Conservation (phyloP, 1,139 yeast species). For the Diutina siamensis region DNA sequence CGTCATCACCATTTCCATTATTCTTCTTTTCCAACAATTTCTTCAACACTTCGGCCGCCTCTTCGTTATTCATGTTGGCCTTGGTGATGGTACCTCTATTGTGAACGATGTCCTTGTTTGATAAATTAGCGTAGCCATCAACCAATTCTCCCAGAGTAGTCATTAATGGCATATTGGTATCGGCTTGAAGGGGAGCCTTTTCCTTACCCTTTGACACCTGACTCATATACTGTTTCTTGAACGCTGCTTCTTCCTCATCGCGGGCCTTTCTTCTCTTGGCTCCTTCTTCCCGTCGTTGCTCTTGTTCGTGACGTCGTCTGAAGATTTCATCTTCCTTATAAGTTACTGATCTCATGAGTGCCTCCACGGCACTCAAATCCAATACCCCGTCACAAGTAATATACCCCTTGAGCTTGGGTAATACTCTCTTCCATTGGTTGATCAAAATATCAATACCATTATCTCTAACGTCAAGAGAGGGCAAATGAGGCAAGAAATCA, state of each 20-base stretch:
- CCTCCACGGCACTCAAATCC: constrained; percentile 55
- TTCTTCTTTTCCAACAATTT: constrained; percentile 25
- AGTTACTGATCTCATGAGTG: constrained; percentile 62
- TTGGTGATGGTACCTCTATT: constrained; percentile 55
- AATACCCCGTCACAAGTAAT: constrained; percentile 76
- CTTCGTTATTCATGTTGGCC: constrained; percentile 65
- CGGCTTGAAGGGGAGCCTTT: constrained; percentile 45
- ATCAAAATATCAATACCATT: constrained; percentile 91
- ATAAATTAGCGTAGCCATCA: constrained; percentile 50
- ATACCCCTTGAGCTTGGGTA: constrained; percentile 71
- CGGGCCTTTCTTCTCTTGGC: constrained; percentile 38
- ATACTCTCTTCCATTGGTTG: constrained; percentile 75
- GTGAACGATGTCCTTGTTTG: constrained; percentile 64
- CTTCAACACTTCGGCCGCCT: constrained; percentile 58
- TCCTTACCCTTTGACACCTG: constrained; percentile 54
- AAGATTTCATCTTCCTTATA: constrained; percentile 73
- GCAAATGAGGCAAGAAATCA: constrained; percentile 96
- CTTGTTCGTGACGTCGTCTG: constrained; percentile 63
- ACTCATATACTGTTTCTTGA: constrained; percentile 16
- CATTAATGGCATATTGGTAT: constrained; percentile 66
- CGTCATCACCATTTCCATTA: constrained; percentile 32
- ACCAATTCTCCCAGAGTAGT: constrained; percentile 59
- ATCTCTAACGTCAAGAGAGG: constrained; percentile 84
- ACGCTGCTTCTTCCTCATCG: constrained; percentile 28
- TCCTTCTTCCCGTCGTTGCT: constrained; percentile 51